phyloP scores from a whole-genome alignment of 2,329 filamentous ascomycete genomes.

The Cercospora janseana region DNA sequence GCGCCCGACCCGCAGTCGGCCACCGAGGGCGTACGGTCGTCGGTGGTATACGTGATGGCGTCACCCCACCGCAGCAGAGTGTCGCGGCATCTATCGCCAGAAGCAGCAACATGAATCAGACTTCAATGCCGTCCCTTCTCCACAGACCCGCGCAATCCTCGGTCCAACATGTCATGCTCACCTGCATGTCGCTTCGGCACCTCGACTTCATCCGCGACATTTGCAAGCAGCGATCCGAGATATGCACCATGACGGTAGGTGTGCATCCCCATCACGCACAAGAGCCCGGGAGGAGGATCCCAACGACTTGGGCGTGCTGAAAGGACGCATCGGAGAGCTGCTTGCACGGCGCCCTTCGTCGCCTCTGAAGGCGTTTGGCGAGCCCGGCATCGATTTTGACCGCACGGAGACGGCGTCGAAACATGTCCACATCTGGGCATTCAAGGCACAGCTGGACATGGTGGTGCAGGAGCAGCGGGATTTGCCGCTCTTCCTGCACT shows the following conservation, averaged over 20 bases:
- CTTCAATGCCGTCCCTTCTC: constrained; percentile 44
- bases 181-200: constrained; percentile 43
- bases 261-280: constrained; percentile 53
- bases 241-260: constrained; percentile 50
- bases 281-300: constrained; percentile 40
- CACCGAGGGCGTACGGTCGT: too few species aligned
- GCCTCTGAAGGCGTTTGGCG: constrained; percentile 49
- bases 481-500: constrained; percentile 46
- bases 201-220: constrained; percentile 37
- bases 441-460: constrained; percentile 45
- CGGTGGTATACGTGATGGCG: too few species aligned
- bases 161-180: constrained; percentile 44
- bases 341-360: constrained; percentile 16
- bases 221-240: constrained; percentile 25
- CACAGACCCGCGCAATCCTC: constrained; percentile 44
- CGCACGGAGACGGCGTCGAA: constrained; percentile 46
- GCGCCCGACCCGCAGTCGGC: too few species aligned
- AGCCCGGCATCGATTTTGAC: constrained; percentile 54
- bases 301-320: constrained; percentile 31
- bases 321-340: constrained; percentile 28
- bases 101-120: constrained; percentile 52
- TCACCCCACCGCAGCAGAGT: constrained; percentile 43
- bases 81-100: constrained; percentile 51
- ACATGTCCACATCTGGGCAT: constrained; percentile 43
- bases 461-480: constrained; percentile 36